Percentiles rank a stretch among this genome's conserved stretches.
Conservation (phyloP, 2,329 filamentous ascomycete genomes). For the Neonectria sp. region DNA sequence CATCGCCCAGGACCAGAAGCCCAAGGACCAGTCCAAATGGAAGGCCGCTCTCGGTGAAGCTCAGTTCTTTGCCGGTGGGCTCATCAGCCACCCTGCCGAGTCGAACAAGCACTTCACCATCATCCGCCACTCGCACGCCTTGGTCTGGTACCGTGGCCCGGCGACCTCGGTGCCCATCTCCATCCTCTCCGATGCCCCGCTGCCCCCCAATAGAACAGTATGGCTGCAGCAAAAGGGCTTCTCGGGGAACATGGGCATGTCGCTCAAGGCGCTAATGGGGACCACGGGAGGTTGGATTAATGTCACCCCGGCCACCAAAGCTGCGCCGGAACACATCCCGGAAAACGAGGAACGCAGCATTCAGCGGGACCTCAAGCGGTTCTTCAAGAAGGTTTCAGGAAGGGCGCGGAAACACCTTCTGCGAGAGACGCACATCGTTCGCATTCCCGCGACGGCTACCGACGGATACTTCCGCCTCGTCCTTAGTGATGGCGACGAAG, state of each 20-base stretch:
- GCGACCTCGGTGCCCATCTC: conserved; percentile 75
- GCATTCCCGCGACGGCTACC: conserved; percentile 73
- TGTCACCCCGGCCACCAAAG: conserved; percentile 72
- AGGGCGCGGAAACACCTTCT: conserved; percentile 63
- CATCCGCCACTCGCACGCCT: conserved; percentile 74
- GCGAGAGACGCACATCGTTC: conserved; percentile 75
- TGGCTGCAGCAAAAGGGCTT: conserved; percentile 80
- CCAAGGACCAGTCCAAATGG: conserved; percentile 54
- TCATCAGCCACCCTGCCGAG: conserved; percentile 74
- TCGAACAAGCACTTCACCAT: conserved; percentile 77
- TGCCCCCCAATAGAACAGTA: conserved; percentile 71
- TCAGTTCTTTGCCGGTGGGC: conserved; percentile 75
- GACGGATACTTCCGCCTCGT: conserved; percentile 81
- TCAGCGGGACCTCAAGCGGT: conserved; percentile 77
- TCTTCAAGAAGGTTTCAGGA: conserved; percentile 69
- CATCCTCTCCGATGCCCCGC: conserved; percentile 71
- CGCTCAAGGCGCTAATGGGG: conserved; percentile 73
- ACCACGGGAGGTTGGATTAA: conserved; percentile 75
- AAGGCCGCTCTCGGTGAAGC: conserved; percentile 70
- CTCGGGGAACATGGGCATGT: conserved; percentile 79
- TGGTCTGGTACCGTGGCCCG: conserved; percentile 78
- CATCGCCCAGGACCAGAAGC: conserved; percentile 26
- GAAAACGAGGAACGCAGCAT: conserved; percentile 74
- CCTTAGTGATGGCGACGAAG: conserved; percentile 64
- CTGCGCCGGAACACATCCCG: conserved; percentile 64